Evolutionary conservation across 1,284 basidiomycete species (phyloP).

Genomic region (Apiotrichum gamsii): DNA sequence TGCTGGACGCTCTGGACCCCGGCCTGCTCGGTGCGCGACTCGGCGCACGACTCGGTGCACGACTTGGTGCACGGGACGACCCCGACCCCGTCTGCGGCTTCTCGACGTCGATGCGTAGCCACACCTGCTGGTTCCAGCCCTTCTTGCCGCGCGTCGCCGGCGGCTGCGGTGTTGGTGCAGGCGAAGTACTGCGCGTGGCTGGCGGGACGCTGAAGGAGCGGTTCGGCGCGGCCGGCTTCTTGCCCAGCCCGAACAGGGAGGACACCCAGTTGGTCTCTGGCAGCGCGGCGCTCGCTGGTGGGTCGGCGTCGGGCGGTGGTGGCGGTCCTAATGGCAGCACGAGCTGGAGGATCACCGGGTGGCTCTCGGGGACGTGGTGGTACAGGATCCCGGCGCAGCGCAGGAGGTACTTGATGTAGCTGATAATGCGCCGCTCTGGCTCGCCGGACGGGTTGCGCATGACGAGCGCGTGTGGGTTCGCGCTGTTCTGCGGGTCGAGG

Average conservation of each 20-base stretch:
- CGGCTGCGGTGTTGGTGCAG: conserved; percentile 1
- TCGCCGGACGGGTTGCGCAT: conserved; percentile 44
- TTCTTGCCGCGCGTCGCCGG: conserved; percentile 7
- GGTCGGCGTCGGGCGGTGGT: neutral
- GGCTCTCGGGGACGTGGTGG: conserved; percentile 40
- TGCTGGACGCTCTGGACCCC: conserved; percentile 3
- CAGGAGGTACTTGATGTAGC: conserved; percentile 51
- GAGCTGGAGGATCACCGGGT: conserved; percentile 27
- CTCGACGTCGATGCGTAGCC: conserved; percentile 17
- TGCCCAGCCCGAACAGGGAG: conserved; percentile 12
- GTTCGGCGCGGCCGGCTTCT: neutral
- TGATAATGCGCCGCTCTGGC: conserved; percentile 41
- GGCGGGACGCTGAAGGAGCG: too few relatives aligned
- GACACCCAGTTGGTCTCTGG: conserved; percentile 11
- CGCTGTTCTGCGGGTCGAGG: conserved; percentile 15
- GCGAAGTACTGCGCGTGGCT: conserved; percentile 1
- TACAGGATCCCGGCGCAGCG: conserved; percentile 53
- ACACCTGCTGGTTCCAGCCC: conserved; percentile 16
- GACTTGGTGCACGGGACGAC: too few relatives aligned
- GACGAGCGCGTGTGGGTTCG: conserved; percentile 18
- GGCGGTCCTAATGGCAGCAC: conserved; percentile 24
- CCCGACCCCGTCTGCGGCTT: neutral
- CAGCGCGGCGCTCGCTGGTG: neutral
- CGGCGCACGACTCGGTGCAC: neutral
- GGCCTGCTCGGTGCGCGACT: neutral